Evolutionary conservation across 2,329 filamentous ascomycete genomes (phyloP).

Genomic region (Thermoascus crustaceus): DNA sequence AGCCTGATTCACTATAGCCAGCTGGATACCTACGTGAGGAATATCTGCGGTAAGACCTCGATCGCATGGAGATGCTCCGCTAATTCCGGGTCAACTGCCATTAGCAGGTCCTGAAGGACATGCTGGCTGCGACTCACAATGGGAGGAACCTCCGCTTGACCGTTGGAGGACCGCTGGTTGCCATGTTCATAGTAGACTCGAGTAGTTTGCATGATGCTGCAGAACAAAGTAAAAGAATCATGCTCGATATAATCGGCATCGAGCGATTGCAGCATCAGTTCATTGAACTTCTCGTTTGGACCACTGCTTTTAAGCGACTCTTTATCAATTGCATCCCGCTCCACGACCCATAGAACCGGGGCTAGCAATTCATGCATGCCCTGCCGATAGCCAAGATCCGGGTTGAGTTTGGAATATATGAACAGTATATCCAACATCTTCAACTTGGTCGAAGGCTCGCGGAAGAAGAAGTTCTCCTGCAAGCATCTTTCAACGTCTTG

Average conservation of each 20-base stretch:
- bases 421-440: conserved; percentile 86
- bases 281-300: conserved; percentile 34
- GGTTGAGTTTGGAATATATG: conserved; percentile 88
- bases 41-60: conserved; percentile 92
- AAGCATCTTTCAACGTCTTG: conserved; percentile 89
- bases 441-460: conserved; percentile 65
- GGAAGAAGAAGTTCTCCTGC: conserved; percentile 86
- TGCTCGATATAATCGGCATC: conserved; percentile 74
- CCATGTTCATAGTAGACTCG: conserved; percentile 78
- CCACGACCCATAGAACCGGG: conserved; percentile 75
- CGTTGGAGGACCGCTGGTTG: conserved; percentile 35
- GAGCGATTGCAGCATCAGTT: conserved; percentile 56
- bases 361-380: conserved; percentile 97
- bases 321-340: conserved; percentile 66
- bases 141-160: conserved; percentile 47
- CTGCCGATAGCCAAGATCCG: conserved; percentile 83
- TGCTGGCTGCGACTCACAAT: conserved; percentile 80
- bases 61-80: conserved; percentile 71
- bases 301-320: conserved; percentile 25
- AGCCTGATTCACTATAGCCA: conserved; percentile 5
- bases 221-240: conserved; percentile 81
- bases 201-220: conserved; percentile 76
- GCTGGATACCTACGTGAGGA: conserved; percentile 62
- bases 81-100: conserved; percentile 73
- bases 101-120: conserved; percentile 76